Conservation (phyloP, 345 rosid genomes). For the Corchorus olitorius region DNA sequence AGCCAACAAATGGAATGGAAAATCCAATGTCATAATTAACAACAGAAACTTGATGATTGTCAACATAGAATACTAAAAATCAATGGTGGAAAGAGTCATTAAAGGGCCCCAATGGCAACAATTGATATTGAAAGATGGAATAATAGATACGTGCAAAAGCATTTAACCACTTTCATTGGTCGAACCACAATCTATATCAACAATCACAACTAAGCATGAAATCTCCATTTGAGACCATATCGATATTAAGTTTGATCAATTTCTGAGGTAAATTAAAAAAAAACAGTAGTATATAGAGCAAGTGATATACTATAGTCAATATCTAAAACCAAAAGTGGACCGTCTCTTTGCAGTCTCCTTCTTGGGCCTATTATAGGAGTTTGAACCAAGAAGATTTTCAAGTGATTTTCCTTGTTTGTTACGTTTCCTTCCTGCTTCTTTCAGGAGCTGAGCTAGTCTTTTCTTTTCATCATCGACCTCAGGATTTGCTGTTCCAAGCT, state of each 20-base stretch:
- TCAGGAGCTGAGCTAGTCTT: constrained; percentile 54
- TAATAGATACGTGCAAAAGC: not conserved
- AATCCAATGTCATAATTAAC: not conserved
- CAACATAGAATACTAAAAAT: not conserved
- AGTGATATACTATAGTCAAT: not conserved
- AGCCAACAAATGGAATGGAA: not conserved
- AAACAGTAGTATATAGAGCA: not conserved
- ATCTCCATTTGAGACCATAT: not conserved
- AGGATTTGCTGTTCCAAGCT: constrained; percentile 56
- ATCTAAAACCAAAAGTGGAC: constrained; percentile 24
- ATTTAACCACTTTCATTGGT: constrained; percentile 1
- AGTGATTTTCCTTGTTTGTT: constrained; percentile 52
- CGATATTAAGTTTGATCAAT: not conserved
- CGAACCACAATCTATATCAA: not conserved
- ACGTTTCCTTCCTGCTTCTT: constrained; percentile 53
- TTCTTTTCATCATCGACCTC: constrained; percentile 53
- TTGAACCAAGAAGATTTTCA: constrained; percentile 43
- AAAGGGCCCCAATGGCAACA: not conserved
- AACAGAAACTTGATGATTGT: not conserved
- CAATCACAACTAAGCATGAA: not conserved
- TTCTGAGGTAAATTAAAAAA: not conserved
- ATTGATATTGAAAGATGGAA: not conserved
- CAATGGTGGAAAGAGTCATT: not conserved
- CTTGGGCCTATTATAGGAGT: constrained; percentile 16
- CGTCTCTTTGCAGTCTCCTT: constrained; percentile 21